Percentiles rank a stretch among this genome's conserved stretches.
phyloP scores from a whole-genome alignment of 306 rosid genomes.

The Dalbergia cochinchinensis region DNA sequence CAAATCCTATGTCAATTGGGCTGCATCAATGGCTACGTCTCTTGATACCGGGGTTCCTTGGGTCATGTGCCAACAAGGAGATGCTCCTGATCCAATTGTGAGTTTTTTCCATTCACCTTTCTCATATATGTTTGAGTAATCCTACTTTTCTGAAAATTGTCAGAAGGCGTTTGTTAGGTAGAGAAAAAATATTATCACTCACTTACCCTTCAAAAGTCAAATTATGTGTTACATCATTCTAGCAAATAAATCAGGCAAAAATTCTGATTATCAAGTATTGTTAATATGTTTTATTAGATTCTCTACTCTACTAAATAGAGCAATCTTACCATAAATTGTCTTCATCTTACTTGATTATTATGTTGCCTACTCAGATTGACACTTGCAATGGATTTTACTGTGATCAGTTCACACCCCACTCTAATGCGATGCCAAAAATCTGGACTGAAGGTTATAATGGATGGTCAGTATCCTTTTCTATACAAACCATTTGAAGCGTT shows the following conservation, averaged over 20 bases:
- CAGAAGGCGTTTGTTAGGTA: no score
- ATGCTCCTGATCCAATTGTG: constrained; percentile 96
- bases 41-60: constrained; percentile 96
- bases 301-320: neutral
- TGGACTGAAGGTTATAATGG: constrained; percentile 97
- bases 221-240: no score
- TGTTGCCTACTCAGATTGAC: constrained; percentile 68
- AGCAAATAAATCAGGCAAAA: no score
- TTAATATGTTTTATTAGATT: neutral
- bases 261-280: no score
- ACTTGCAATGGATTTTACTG: constrained; percentile 94
- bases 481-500: neutral
- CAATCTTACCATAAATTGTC: constrained; percentile 15
- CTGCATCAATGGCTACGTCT: constrained; percentile 88
- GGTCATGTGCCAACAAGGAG: constrained; percentile 94
- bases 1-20: constrained; percentile 81
- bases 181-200: no score
- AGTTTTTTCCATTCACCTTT: constrained; percentile 43
- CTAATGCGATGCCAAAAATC: constrained; percentile 79
- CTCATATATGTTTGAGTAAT: no score
- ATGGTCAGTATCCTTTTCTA: constrained; percentile 63
- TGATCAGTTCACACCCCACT: constrained; percentile 85
- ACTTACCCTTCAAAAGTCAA: no score
- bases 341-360: constrained; percentile 19
- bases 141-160: no score